Conservation (phyloP, 257 asterid genomes). For the Nicotiana obtusifolia region DNA sequence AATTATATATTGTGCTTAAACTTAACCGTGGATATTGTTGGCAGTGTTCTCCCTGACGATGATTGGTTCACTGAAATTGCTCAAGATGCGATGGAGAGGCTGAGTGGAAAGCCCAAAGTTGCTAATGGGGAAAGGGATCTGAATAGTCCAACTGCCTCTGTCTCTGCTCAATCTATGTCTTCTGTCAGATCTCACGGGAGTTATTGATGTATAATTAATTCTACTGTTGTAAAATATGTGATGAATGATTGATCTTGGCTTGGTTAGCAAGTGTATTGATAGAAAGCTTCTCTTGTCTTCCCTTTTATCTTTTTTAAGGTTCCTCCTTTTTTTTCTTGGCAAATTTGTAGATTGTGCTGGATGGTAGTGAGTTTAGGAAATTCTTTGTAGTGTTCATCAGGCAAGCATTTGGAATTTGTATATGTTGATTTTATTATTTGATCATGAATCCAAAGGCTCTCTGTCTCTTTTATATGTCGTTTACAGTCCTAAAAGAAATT, state of each 20-base stretch:
- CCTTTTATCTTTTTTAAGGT: neutral
- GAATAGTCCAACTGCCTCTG: slow-evolving; percentile 96
- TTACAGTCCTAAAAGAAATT: neutral
- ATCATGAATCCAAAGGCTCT: neutral
- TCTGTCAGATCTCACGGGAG: slow-evolving; percentile 94
- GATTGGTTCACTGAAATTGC: slow-evolving; percentile 85
- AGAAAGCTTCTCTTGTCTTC: neutral
- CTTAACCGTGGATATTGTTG: slow-evolving; percentile 9
- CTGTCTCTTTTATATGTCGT: neutral
- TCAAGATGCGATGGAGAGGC: slow-evolving; percentile 83
- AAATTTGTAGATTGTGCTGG: slow-evolving; percentile 12
- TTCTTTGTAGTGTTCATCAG: slow-evolving; percentile 9
- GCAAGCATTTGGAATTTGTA: slow-evolving; percentile 9
- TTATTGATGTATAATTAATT: slow-evolving; percentile 31
- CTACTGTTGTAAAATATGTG: slow-evolving; percentile 20
- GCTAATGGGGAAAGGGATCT: slow-evolving; percentile 81
- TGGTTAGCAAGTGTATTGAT: slow-evolving; percentile 3
- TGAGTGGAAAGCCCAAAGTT: slow-evolving; percentile 80
- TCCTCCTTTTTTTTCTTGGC: neutral
- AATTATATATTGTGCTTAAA: neutral
- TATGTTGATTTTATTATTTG: slow-evolving; percentile 8
- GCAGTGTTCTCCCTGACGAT: slow-evolving; percentile 91
- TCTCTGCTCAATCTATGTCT: slow-evolving; percentile 93
- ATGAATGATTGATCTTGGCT: slow-evolving; percentile 5
- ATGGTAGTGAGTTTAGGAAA: slow-evolving; percentile 10